These are phyloP conservation scores for Ilyonectria sp. DNA, from an alignment of 2,329 filamentous ascomycete genomes.

Conservation along the genomic window DNA sequence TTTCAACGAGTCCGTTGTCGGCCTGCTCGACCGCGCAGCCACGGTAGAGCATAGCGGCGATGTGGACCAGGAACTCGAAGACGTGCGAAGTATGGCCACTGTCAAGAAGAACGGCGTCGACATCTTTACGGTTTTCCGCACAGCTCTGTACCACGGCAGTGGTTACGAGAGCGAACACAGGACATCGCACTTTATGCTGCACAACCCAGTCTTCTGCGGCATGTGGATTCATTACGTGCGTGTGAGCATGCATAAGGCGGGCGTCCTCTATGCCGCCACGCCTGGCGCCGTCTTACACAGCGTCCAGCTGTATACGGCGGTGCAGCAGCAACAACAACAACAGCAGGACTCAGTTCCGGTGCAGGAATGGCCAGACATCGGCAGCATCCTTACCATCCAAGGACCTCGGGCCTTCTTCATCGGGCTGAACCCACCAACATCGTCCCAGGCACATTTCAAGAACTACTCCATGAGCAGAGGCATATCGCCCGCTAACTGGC, in stretches of 20 bases:
- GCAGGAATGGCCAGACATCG: constrained; percentile 3
- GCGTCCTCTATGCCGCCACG: not conserved
- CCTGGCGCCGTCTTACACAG: not conserved
- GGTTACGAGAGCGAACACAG: not conserved
- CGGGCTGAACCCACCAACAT: not conserved
- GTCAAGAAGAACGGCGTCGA: no score
- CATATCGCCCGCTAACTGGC: constrained; percentile 6
- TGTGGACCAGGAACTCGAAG: not conserved
- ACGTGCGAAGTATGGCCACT: not conserved
- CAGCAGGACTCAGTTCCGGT: no score
- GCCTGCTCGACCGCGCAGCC: not conserved
- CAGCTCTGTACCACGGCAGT: not conserved
- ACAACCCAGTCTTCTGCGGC: constrained; percentile 15
- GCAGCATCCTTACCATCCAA: not conserved
- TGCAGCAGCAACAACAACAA: not conserved
- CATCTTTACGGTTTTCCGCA: no score
- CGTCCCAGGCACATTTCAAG: constrained; percentile 10
- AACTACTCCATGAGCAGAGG: constrained; percentile 12
- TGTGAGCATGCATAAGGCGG: not conserved
- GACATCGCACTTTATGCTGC: not conserved
- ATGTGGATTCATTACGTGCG: constrained; percentile 18
- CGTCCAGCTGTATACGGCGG: constrained; percentile 7
- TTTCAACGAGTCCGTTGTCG: not conserved
- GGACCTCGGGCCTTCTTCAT: constrained; percentile 14
- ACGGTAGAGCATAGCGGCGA: not conserved